Evolutionary conservation across 441 rosid genomes (phyloP).

Genomic region (Gossypium laxum): DNA sequence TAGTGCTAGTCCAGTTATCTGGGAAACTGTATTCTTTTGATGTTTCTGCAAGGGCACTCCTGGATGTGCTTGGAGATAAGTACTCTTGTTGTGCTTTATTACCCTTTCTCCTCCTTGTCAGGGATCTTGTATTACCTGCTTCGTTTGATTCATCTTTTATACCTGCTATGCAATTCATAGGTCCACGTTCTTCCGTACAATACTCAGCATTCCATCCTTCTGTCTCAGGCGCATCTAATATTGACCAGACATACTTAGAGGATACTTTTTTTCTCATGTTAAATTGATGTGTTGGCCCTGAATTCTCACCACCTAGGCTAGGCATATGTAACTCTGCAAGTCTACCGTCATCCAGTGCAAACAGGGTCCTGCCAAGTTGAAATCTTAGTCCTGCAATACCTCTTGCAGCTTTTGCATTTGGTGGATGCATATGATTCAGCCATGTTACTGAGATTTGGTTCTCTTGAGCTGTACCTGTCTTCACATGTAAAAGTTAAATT

Average conservation of each 20-base stretch:
- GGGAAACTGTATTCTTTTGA: slow-evolving; percentile 24
- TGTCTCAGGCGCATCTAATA: slow-evolving; percentile 50
- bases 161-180: slow-evolving; percentile 45
- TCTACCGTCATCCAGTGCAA: slow-evolving; percentile 60
- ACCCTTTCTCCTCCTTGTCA: slow-evolving; percentile 39
- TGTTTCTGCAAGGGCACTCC: neutral
- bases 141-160: slow-evolving; percentile 44
- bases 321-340: slow-evolving; percentile 53
- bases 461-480: slow-evolving; percentile 31
- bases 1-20: slow-evolving; percentile 31
- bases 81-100: slow-evolving; percentile 34
- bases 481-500: slow-evolving; percentile 11
- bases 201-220: slow-evolving; percentile 81
- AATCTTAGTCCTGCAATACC: slow-evolving; percentile 43
- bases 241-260: slow-evolving; percentile 40
- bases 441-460: slow-evolving; percentile 31
- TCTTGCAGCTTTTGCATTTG: slow-evolving; percentile 42
- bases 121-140: slow-evolving; percentile 27
- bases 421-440: slow-evolving; percentile 46
- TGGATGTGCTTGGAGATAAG: slow-evolving; percentile 24
- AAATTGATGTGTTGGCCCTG: slow-evolving; percentile 36
- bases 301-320: slow-evolving; percentile 47
- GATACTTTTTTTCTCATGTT: slow-evolving; percentile 31
- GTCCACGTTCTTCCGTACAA: slow-evolving; percentile 62
- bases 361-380: slow-evolving; percentile 45